phyloP scores from a whole-genome alignment of 257 asterid species.

The Capsicum chinense region DNA sequence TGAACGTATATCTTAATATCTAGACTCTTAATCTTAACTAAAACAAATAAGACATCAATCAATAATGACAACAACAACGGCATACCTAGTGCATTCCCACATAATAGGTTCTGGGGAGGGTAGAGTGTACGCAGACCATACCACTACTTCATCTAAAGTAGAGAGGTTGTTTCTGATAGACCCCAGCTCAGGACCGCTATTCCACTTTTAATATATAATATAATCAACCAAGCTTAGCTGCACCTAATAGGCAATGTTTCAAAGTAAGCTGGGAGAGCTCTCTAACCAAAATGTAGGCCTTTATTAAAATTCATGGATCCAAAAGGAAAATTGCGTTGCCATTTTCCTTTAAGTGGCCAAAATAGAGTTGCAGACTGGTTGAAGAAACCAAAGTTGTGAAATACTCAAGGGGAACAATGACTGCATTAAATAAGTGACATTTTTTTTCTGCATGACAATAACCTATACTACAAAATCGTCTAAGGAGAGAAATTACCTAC shows the following conservation, averaged over 20 bases:
- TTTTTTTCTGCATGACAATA: not conserved
- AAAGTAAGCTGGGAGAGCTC: not conserved
- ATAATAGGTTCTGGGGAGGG: too few relatives aligned
- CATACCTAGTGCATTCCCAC: too few relatives aligned
- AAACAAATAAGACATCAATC: not conserved
- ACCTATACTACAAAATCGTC: not conserved
- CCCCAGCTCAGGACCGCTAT: too few relatives aligned
- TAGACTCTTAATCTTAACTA: too few relatives aligned
- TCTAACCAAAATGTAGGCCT: not conserved
- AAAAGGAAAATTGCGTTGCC: not conserved
- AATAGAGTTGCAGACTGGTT: not conserved
- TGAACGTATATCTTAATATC: not conserved
- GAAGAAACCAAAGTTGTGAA: constrained; percentile 9
- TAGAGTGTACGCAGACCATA: too few relatives aligned
- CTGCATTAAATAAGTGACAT: not conserved
- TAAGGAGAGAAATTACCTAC: not conserved
- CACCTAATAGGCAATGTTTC: constrained; percentile 2
- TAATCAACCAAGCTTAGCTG: not conserved
- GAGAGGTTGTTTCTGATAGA: too few relatives aligned
- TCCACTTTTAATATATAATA: not conserved
- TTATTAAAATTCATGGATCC: not conserved
- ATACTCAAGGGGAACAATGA: not conserved
- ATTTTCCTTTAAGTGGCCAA: not conserved
- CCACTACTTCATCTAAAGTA: too few relatives aligned
- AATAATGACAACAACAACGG: too few relatives aligned